Conservation (phyloP, 208 protist genomes). For the Acanthamoeba lugdunensis region DNA sequence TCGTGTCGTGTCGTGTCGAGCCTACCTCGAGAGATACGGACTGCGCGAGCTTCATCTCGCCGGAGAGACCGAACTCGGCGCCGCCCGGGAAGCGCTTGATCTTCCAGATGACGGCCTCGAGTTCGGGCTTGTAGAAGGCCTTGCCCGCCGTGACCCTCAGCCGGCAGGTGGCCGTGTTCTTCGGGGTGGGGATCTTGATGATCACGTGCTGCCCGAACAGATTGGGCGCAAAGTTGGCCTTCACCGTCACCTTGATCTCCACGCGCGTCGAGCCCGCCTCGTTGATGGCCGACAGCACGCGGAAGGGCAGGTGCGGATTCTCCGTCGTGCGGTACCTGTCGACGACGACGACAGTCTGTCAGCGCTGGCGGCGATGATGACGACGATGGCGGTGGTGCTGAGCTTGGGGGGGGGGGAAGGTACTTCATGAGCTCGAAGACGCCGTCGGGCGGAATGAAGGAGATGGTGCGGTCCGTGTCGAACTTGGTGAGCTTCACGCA, state of each 20-base stretch:
- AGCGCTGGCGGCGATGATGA: not conserved
- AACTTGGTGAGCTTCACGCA: conserved; percentile 96
- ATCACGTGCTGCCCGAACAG: conserved; percentile 82
- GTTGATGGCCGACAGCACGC: conserved; percentile 91
- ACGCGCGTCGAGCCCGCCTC: conserved; percentile 88
- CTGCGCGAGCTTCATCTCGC: conserved; percentile 93
- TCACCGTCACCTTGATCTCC: conserved; percentile 81
- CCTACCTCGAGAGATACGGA: conserved; percentile 74
- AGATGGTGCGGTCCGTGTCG: conserved; percentile 89
- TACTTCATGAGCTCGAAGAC: conserved; percentile 96
- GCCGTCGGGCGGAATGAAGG: conserved; percentile 95
- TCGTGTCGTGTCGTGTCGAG: conserved; percentile 21
- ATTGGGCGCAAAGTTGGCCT: conserved; percentile 80
- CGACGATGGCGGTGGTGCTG: not conserved
- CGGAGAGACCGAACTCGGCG: conserved; percentile 90
- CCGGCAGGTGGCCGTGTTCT: conserved; percentile 92
- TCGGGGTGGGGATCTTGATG: conserved; percentile 90
- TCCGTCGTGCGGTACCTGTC: conserved; percentile 92
- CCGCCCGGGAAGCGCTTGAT: conserved; percentile 90
- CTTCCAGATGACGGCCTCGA: conserved; percentile 93
- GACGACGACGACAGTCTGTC: not conserved
- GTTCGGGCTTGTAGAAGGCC: conserved; percentile 91
- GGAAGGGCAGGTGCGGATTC: conserved; percentile 94
- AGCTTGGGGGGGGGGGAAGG: not conserved
- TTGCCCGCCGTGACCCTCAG: conserved; percentile 90